These are phyloP conservation scores for Guillardia theta DNA, from an alignment of 78 protist genomes.

Conservation along the genomic window DNA sequence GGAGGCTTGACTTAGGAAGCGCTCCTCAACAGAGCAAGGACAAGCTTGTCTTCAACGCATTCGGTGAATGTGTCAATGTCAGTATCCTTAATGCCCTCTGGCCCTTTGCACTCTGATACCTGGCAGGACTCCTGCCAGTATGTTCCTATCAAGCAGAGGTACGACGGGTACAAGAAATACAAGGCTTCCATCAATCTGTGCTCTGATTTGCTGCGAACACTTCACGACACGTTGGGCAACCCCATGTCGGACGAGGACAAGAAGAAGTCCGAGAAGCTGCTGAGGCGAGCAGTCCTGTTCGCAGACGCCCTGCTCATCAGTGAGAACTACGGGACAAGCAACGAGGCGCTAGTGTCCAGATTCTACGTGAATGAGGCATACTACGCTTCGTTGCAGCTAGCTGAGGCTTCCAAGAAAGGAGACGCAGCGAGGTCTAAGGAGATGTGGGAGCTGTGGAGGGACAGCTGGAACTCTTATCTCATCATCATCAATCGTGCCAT, in stretches of 20 bases:
- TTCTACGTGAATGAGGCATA: not conserved
- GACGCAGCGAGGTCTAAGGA: not conserved
- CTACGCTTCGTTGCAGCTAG: not conserved
- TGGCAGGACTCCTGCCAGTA: not conserved
- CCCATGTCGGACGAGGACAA: not conserved
- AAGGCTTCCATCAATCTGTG: not conserved
- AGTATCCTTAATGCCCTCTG: not conserved
- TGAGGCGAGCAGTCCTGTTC: not conserved
- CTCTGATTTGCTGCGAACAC: not conserved
- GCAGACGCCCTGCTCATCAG: not conserved
- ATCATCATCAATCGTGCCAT: not conserved
- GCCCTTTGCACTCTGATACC: not conserved
- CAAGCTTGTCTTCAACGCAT: not conserved
- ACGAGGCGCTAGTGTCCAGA: not conserved
- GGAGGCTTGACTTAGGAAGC: not conserved
- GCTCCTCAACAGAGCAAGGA: not conserved
- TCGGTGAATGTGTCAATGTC: not conserved
- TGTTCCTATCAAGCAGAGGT: not conserved
- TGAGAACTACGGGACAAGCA: constrained; percentile 7
- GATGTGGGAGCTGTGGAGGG: not conserved
- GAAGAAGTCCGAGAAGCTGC: not conserved
- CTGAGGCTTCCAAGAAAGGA: not conserved
- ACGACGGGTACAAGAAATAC: constrained; percentile 18
- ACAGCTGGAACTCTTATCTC: constrained; percentile 4
- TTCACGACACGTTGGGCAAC: not conserved